phyloP scores from a whole-genome alignment of 1,139 yeast species.

The Meyerozyma elateridarum region DNA sequence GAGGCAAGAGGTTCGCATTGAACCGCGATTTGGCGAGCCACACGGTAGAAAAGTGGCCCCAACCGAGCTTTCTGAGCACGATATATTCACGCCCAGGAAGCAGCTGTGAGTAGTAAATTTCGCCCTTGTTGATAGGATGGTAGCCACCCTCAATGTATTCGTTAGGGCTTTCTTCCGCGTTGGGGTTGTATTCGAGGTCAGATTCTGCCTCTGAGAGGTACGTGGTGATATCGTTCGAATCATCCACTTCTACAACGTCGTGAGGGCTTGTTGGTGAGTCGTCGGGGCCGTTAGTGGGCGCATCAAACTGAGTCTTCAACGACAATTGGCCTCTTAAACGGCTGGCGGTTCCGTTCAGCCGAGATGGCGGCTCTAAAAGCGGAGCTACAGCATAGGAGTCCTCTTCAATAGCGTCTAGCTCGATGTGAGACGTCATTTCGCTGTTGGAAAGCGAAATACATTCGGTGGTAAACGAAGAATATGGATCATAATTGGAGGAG shows the following conservation, averaged over 20 bases:
- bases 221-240: constrained; percentile 2
- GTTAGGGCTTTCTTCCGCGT: constrained; percentile 59
- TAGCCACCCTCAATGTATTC: constrained; percentile 85
- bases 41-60: constrained; percentile 91
- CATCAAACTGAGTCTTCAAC: no score
- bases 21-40: constrained; percentile 59
- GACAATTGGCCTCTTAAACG: background rate
- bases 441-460: constrained; percentile 37
- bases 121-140: constrained; percentile 81
- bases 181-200: constrained; percentile 21
- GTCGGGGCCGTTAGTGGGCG: background rate
- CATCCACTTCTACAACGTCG: constrained; percentile 2
- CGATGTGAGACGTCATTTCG: constrained; percentile 33
- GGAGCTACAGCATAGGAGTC: background rate
- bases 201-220: constrained; percentile 3
- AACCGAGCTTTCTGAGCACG: constrained; percentile 74
- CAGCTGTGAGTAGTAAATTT: constrained; percentile 52
- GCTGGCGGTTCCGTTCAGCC: background rate
- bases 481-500: constrained; percentile 18
- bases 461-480: constrained; percentile 33
- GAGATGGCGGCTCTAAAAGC: background rate
- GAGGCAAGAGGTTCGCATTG: constrained; percentile 6
- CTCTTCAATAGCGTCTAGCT: constrained; percentile 5
- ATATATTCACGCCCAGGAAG: constrained; percentile 35
- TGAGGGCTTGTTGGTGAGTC: background rate